Evolutionary conservation across 768 basidiomycete species (phyloP), one percentile per base, ranked within the genome.

Genomic region (Amanita pseudoporphyria): DNA sequence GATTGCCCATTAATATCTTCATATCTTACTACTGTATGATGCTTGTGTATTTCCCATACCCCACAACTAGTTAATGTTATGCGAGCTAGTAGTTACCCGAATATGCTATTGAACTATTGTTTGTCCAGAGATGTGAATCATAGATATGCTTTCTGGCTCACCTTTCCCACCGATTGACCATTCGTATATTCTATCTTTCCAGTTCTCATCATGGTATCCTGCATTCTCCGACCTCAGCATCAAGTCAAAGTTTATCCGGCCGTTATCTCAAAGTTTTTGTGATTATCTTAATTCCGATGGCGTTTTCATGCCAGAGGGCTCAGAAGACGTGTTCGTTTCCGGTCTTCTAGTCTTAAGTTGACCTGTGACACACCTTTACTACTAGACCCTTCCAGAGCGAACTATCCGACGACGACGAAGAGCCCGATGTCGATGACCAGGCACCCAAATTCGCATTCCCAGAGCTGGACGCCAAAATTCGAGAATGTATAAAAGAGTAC

Each of bases 171-270:
- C 57, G 1, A 64, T 74, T 28, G 72, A 74, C 2, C 62, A 67
- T 13, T 60, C 69, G 4, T 77, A 81, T 58, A 69, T 90, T 48
- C 70, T 84, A 10, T 69, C 77, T 3, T 92, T 87, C 60, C 88
- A 90, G 49, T 87, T 88, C 57, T 91, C 89, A 1, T 77, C 78
- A 2, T 94, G 92, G 92, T 90, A 90, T 58, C 79, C 88, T 5
- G 60, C 56, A 6, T 92, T 88, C 62, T 67, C 79, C 9, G 63
- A 67, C 6, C 57, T 78, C 22, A 81, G 78, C 45, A 80, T 88
- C 56, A 84, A 78, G 62, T 87, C 85, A 6, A 89, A 77, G 7
- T 67, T 90, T 46, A 78, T 93, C 54, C 78, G 73, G 18, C 87
- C 88, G 0, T 66, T 93, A 6, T 70, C 74, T 3, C 60, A 64